Conservation (phyloP, 2,329 filamentous ascomycete species). For the Paecilomyces sp. region DNA sequence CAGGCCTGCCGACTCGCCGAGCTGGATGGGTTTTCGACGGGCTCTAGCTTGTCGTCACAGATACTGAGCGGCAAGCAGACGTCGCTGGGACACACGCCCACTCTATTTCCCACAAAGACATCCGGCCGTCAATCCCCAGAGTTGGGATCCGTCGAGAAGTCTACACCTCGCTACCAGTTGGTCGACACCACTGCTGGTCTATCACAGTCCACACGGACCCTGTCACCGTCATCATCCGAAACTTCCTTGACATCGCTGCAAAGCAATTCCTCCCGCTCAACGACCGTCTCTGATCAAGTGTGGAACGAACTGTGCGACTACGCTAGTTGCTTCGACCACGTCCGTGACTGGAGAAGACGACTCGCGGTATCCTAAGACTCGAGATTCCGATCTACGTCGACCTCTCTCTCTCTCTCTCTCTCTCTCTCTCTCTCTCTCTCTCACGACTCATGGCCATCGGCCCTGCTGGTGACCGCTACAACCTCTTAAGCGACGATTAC, state of each 20-base stretch:
- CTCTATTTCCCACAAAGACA: neutral
- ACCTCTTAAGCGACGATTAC: neutral
- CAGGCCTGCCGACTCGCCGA: slow-evolving; percentile 85
- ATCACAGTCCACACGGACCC: slow-evolving; percentile 37
- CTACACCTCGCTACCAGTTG: slow-evolving; percentile 52
- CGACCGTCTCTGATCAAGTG: slow-evolving; percentile 63
- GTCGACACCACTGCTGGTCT: slow-evolving; percentile 9
- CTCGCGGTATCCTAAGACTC: slow-evolving; percentile 13
- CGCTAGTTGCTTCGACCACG: slow-evolving; percentile 81
- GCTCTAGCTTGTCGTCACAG: slow-evolving; percentile 27
- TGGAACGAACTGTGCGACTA: slow-evolving; percentile 77
- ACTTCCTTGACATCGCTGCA: slow-evolving; percentile 76
- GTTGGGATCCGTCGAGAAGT: slow-evolving; percentile 36
- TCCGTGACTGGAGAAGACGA: slow-evolving; percentile 46
- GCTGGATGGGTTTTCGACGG: slow-evolving; percentile 62
- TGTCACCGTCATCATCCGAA: slow-evolving; percentile 65
- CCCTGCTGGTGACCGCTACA: neutral
- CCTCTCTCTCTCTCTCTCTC: too few relatives aligned
- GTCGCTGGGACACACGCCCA: neutral
- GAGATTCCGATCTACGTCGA: too few relatives aligned
- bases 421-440: too few relatives aligned
- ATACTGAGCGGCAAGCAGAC: slow-evolving; percentile 9
- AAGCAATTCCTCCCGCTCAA: slow-evolving; percentile 49
- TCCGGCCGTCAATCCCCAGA: neutral
- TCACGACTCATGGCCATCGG: neutral